Conservation (phyloP, 371 early-diverging fungal species). For the Choanephora cucurbitarum region DNA sequence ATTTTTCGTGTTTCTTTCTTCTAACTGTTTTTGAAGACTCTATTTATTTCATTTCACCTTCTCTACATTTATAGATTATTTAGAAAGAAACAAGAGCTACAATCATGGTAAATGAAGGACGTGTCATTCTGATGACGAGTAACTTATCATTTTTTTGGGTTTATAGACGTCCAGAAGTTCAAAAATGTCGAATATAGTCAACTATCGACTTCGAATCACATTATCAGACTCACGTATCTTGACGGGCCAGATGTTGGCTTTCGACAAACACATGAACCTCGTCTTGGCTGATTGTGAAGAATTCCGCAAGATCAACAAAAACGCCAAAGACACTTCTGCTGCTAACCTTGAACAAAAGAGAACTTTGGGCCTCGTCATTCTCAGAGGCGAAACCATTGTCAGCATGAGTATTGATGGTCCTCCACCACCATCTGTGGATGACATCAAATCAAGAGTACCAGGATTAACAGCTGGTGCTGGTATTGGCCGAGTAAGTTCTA, state of each 20-base stretch:
- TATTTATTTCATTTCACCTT: background rate
- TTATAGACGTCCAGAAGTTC: constrained; percentile 70
- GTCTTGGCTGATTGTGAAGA: constrained; percentile 97
- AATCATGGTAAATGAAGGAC: background rate
- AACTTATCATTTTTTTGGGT: background rate
- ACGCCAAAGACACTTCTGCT: constrained; percentile 52
- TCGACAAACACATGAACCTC: constrained; percentile 98
- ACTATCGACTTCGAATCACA: constrained; percentile 93
- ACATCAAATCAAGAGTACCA: constrained; percentile 54
- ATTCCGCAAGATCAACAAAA: constrained; percentile 86
- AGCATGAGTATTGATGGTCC: constrained; percentile 91
- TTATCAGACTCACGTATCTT: constrained; percentile 88
- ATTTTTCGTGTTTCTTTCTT: constrained; percentile 1
- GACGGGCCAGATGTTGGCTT: constrained; percentile 97
- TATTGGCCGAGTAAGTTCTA: constrained; percentile 62
- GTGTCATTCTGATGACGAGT: background rate
- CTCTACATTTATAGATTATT: background rate
- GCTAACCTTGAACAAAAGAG: constrained; percentile 77
- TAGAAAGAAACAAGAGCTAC: background rate
- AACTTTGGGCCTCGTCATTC: constrained; percentile 90
- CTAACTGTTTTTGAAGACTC: background rate
- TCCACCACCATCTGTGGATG: constrained; percentile 77
- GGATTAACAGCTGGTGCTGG: constrained; percentile 72
- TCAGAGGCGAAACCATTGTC: constrained; percentile 93
- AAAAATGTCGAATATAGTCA: constrained; percentile 92